Base-by-base conservation (phyloP, 2,329 filamentous ascomycete genomes). In the Colletotrichum sp. region DNA sequence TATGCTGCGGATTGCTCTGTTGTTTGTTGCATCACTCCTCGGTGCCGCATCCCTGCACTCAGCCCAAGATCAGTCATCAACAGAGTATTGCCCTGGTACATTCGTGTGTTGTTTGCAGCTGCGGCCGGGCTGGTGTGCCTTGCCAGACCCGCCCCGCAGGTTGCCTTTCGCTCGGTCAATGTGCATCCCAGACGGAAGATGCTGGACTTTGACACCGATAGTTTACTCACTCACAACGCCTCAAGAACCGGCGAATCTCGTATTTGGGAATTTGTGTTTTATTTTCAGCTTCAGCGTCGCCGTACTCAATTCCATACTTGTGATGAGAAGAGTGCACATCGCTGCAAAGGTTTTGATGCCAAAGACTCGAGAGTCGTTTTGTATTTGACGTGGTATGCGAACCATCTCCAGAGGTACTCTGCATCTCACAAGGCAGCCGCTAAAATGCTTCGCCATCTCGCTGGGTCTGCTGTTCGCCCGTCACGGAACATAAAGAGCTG, bases 381-480 rank as follows among this genome's bases (percentile, higher is more conserved):
- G 8, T 29, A 5, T 29, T 30, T 11, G 32, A 2, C 32, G 32
- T 52, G 22, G 44, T 52, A 2, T 22, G 44, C 44, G 44, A 52
- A 52, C 44, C 19, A 52, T 2, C 16, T 52, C 11, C 19, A n/a
- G 6, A 52, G 44, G 44, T 52, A 22, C 44, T n/a, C 4, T n/a
- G 44, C 44, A 52, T n/a, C 3, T 52, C 7, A 6, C 8, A 52
- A 52, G 44, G 44, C 44, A 52, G 44, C 44, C 44, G 44, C 44
- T 22, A 52, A 12, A 1, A 52, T 52, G 44, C 44, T 52, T 52
- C 44, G 44, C 44, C 7, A 52, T 52, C 44, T 52, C 44, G 16
- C 32, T 2, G 32, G 44, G 3, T n/a, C 16, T n/a, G 15, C 12
- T n/a, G 2, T 4, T n/a, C 1, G 16, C 2, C 15, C 3, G 16